Evolutionary conservation across 1,284 basidiomycete species (phyloP), one percentile per base, ranked within the genome.

Genomic region (Trichosporon ovoides): DNA sequence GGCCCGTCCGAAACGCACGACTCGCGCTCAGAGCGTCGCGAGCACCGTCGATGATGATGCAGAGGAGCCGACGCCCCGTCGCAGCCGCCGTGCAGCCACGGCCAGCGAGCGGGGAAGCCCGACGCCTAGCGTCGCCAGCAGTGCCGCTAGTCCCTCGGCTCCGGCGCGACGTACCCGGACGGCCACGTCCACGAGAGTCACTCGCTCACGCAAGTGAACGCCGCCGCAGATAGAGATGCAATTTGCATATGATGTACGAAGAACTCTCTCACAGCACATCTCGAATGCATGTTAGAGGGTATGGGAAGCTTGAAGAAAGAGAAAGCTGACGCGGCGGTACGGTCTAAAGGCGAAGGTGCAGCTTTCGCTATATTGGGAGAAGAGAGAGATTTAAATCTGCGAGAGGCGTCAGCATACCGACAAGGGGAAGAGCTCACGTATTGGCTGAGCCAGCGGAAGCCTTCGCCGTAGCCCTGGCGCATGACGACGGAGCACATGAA

Each of bases 401-500:
- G 13, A 6, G 3, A 24, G 24, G 33, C 10, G 53, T 54, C 18
- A 38, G 51, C 51, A 22, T 12, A 5, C 22, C 14, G 13, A 36
- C 24, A 14, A 34, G 7, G 11, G 5, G 7, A 19, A n/a, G 14
- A 9, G 77, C 84, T 70, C 75, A 89, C 85, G 81, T 98, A 98
- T 91, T 97, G 94, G 66, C 91, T 95, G 68, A 98, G 76, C 95
- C 95, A 98, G 68, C 94, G 86, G 90, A 98, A 98, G 65, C 89
- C 95, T 81, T 98, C 96, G 63, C 94, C 95, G 78, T 98, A 98
- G 60, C 95, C 95, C 78, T 98, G 94, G 77, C 95, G 85, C 84
- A 96, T 93, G 59, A 99, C 95, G 60, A 99, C 95, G 16, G 96
- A 98, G 82, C 94, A 98, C 96, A 99, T 99, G 86, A 98, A 99